Evolutionary conservation across 495 filamentous ascomycete genomes (phyloP).

Genomic region (Chaetomidium leptoderma): DNA sequence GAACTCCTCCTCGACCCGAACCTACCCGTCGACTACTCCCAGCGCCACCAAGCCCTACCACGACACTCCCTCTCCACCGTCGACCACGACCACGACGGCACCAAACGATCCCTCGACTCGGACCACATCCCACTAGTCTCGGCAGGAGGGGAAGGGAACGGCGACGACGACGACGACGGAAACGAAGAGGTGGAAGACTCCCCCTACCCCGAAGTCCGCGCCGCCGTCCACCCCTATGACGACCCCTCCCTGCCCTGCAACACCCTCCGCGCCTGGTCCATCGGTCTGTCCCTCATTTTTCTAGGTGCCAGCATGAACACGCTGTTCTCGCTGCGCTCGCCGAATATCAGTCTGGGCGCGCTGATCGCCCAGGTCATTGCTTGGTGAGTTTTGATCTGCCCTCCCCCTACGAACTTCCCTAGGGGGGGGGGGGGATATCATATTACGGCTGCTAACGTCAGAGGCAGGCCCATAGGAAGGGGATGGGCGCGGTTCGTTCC

Average conservation of each 20-base stretch:
- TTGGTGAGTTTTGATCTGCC: constrained; percentile 45
- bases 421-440: not conserved
- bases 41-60: constrained; percentile 22
- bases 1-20: constrained; percentile 51
- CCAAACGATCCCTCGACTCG: constrained; percentile 16
- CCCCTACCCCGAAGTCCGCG: constrained; percentile 66
- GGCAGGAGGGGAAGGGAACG: not conserved
- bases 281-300: constrained; percentile 62
- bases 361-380: constrained; percentile 68
- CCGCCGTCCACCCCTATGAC: constrained; percentile 59
- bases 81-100: constrained; percentile 31
- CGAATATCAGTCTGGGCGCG: constrained; percentile 60
- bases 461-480: constrained; percentile 52
- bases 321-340: constrained; percentile 64
- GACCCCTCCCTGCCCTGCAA: constrained; percentile 60
- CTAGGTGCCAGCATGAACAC: constrained; percentile 66
- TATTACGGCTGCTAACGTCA: too few relatives aligned
- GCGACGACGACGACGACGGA: constrained; percentile 8
- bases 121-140: not conserved
- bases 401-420: too few relatives aligned
- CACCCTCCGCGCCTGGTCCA: constrained; percentile 69
- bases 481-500: constrained; percentile 50
- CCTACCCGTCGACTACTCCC: constrained; percentile 38
- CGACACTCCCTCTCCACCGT: constrained; percentile 27
- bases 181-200: constrained; percentile 51